These are phyloP conservation scores for Hanseniaspora clermontiae DNA, from an alignment of 805 yeast species.

Conservation along the genomic window DNA sequence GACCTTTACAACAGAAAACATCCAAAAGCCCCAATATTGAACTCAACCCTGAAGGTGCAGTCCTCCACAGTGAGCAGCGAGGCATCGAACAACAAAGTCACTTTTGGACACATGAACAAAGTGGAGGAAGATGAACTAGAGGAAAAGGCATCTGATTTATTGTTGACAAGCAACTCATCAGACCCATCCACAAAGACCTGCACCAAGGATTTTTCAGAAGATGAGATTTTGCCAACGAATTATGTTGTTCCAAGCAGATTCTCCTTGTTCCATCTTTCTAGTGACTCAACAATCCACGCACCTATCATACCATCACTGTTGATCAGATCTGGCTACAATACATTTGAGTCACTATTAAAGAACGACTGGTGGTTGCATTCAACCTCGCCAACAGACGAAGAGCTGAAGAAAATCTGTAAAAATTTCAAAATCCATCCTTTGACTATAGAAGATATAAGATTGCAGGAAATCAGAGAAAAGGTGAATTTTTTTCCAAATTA, in stretches of 20 bases:
- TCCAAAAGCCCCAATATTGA: slow-evolving; percentile 5
- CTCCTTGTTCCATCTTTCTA: slow-evolving; percentile 67
- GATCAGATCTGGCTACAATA: slow-evolving; percentile 38
- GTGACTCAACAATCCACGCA: slow-evolving; percentile 81
- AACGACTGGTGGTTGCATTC: slow-evolving; percentile 94
- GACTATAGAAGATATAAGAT: slow-evolving; percentile 92
- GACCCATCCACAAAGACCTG: background rate
- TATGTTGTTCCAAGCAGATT: slow-evolving; percentile 55
- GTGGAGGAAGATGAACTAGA: slow-evolving; percentile 23
- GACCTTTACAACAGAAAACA: slow-evolving; percentile 11
- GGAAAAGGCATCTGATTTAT: slow-evolving; percentile 7
- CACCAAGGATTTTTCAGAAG: slow-evolving; percentile 1
- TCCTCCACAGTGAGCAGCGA: background rate
- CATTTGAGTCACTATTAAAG: slow-evolving; percentile 57
- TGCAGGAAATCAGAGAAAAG: slow-evolving; percentile 94
- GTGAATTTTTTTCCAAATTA: slow-evolving; percentile 83
- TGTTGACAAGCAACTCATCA: background rate
- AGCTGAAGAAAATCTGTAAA: slow-evolving; percentile 81
- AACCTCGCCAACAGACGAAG: slow-evolving; percentile 83
- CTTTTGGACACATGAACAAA: slow-evolving; percentile 31
- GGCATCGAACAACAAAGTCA: slow-evolving; percentile 20
- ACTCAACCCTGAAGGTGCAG: background rate
- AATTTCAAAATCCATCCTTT: slow-evolving; percentile 96
- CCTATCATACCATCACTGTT: slow-evolving; percentile 73
- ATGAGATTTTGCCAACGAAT: slow-evolving; percentile 13